A percentile compares a stretch with the other conserved stretches of the same genome.
phyloP scores from a whole-genome alignment of 1,284 basidiomycete species.

The Gomphus bonarii region DNA sequence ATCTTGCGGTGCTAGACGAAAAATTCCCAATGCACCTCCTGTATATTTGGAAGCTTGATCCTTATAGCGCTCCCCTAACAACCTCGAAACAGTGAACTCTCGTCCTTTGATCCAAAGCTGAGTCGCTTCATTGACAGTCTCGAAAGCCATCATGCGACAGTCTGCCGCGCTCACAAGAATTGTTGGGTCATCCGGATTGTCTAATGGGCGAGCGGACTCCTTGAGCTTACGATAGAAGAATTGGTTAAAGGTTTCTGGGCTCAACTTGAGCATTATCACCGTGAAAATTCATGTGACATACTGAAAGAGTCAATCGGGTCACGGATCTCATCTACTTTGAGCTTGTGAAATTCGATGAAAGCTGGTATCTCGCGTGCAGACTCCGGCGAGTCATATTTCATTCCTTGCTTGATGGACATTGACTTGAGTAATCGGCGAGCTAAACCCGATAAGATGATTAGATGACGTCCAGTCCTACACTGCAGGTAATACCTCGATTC shows the following conservation, averaged over 20 bases:
- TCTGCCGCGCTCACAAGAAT: slow-evolving; percentile 85
- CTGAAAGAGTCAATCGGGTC: slow-evolving; percentile 81
- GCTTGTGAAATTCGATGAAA: slow-evolving; percentile 87
- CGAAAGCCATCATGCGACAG: slow-evolving; percentile 91
- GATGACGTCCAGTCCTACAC: background rate
- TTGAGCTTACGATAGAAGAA: slow-evolving; percentile 92
- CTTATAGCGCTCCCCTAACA: slow-evolving; percentile 76
- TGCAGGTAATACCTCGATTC: slow-evolving; percentile 46
- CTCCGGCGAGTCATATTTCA: slow-evolving; percentile 83
- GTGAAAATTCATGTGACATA: slow-evolving; percentile 25
- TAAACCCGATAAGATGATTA: slow-evolving; percentile 19
- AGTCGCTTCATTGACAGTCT: slow-evolving; percentile 77
- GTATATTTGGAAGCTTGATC: slow-evolving; percentile 57
- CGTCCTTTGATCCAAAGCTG: slow-evolving; percentile 95
- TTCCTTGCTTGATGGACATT: slow-evolving; percentile 87
- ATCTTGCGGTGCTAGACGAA: slow-evolving; percentile 90
- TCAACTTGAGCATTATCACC: background rate
- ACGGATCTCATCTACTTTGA: slow-evolving; percentile 75
- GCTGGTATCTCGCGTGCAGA: slow-evolving; percentile 77
- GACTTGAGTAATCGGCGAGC: slow-evolving; percentile 78
- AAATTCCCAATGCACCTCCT: slow-evolving; percentile 76
- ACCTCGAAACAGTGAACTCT: slow-evolving; percentile 73
- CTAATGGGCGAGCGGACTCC: slow-evolving; percentile 69
- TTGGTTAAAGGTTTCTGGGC: slow-evolving; percentile 77
- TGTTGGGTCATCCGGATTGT: slow-evolving; percentile 60